These are phyloP conservation scores for Erodium maritimum DNA, from an alignment of 345 rosid genomes.

Conservation along the genomic window DNA sequence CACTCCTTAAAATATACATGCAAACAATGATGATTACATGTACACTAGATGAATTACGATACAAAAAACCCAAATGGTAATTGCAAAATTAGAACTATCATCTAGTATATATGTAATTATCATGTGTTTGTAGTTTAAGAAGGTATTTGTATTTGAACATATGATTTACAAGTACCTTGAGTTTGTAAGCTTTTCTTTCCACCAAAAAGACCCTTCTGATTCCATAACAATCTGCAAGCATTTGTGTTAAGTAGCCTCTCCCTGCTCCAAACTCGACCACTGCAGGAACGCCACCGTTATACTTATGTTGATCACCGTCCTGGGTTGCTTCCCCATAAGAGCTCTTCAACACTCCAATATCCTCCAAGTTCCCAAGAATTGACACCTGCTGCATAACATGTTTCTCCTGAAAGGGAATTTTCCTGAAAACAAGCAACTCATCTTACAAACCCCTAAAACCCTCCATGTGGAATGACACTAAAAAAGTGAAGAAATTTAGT, in stretches of 20 bases:
- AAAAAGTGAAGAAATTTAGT: not conserved
- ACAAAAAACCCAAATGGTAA: no score
- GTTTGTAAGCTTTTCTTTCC: slow-evolving; percentile 84
- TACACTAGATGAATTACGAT: no score
- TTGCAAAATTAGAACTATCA: no score
- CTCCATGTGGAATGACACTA: not conserved
- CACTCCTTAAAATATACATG: slow-evolving; percentile 1
- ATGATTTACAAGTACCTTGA: slow-evolving; percentile 48
- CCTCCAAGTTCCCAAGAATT: slow-evolving; percentile 82
- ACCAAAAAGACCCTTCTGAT: slow-evolving; percentile 57
- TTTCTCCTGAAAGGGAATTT: slow-evolving; percentile 80
- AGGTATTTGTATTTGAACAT: no score
- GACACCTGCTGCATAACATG: slow-evolving; percentile 86
- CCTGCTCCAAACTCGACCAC: slow-evolving; percentile 98
- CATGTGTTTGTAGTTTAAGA: no score
- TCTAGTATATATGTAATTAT: no score
- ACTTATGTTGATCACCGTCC: slow-evolving; percentile 9
- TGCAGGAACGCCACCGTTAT: slow-evolving; percentile 24
- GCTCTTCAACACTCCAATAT: slow-evolving; percentile 49
- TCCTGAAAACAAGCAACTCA: slow-evolving; percentile 34
- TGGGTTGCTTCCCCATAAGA: slow-evolving; percentile 8
- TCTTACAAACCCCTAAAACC: slow-evolving; percentile 7
- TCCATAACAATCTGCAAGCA: slow-evolving; percentile 85
- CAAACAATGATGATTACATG: slow-evolving; percentile 1
- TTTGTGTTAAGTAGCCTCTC: slow-evolving; percentile 89